Conservation (phyloP, 2,329 filamentous ascomycete species). For the Fusarium secorum region DNA sequence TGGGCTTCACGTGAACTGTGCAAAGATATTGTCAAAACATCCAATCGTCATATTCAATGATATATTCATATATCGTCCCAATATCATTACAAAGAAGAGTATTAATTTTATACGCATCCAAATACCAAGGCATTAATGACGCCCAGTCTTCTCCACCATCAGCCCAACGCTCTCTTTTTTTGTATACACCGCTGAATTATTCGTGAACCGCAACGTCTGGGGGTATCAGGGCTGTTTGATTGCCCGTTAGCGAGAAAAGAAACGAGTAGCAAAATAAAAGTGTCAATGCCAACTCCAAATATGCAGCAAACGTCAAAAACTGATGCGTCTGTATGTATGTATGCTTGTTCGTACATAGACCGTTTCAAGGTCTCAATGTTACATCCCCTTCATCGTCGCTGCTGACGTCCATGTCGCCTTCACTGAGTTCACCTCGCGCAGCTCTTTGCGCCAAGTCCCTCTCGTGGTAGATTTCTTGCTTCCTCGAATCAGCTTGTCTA, state of each 20-base stretch:
- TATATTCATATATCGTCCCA: slow-evolving; percentile 24
- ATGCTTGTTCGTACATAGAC: slow-evolving; percentile 22
- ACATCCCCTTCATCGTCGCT: slow-evolving; percentile 48
- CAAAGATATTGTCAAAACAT: neutral
- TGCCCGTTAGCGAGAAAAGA: slow-evolving; percentile 4
- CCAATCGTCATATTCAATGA: neutral
- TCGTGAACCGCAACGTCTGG: slow-evolving; percentile 31
- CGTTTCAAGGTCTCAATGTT: slow-evolving; percentile 45
- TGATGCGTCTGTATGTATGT: slow-evolving; percentile 5
- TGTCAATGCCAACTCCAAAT: slow-evolving; percentile 20
- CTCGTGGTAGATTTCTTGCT: slow-evolving; percentile 74
- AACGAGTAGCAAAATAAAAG: neutral
- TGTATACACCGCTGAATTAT: slow-evolving; percentile 34
- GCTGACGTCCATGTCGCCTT: slow-evolving; percentile 49
- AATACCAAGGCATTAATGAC: slow-evolving; percentile 11
- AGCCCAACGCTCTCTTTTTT: slow-evolving; percentile 2
- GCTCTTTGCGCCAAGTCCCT: slow-evolving; percentile 61
- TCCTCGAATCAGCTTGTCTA: slow-evolving; percentile 72
- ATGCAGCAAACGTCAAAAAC: slow-evolving; percentile 18
- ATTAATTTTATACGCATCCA: slow-evolving; percentile 31
- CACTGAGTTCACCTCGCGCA: slow-evolving; percentile 56
- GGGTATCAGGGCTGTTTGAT: slow-evolving; percentile 34
- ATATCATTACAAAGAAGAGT: slow-evolving; percentile 31
- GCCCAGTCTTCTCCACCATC: slow-evolving; percentile 5
- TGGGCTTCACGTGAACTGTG: neutral